A percentile compares a stretch with the other conserved stretches of the same genome.
These are phyloP conservation scores for Cyberlindnera lachancei DNA, from an alignment of 805 yeast genomes.

Conservation along the genomic window DNA sequence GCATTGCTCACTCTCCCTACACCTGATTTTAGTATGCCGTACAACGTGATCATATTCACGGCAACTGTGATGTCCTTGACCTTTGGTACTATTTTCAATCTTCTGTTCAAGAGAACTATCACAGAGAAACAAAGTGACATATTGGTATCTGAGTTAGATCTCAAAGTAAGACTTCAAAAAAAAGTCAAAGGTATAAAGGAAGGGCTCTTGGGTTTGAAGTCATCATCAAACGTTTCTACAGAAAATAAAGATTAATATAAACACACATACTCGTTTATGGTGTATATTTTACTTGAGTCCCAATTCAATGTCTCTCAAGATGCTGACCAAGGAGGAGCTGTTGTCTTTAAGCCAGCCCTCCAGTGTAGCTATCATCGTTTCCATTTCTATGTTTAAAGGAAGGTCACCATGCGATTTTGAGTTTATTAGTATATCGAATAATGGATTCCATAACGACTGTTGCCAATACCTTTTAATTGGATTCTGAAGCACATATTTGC, in stretches of 20 bases:
- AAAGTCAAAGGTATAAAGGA: conserved; percentile 2
- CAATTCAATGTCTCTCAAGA: conserved; percentile 31
- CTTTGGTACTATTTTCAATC: conserved; percentile 79
- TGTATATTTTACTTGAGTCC: conserved; percentile 14
- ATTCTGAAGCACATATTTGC: conserved; percentile 31
- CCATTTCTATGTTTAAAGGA: conserved; percentile 36
- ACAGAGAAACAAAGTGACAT: conserved; percentile 54
- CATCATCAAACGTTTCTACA: too few species aligned
- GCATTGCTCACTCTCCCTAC: conserved; percentile 82
- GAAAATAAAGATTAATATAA: too few species aligned
- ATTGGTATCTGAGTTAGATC: conserved; percentile 12
- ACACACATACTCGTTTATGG: background rate
- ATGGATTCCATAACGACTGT: conserved; percentile 55
- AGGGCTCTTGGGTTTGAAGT: background rate
- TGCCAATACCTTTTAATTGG: conserved; percentile 73
- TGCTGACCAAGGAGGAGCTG: conserved; percentile 19
- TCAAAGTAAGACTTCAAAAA: conserved; percentile 6
- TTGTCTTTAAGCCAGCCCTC: conserved; percentile 33
- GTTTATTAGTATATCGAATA: conserved; percentile 60
- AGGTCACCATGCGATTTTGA: conserved; percentile 32
- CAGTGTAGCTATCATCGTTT: conserved; percentile 27
- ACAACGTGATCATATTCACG: conserved; percentile 89
- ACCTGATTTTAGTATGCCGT: conserved; percentile 98
- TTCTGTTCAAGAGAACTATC: conserved; percentile 65
- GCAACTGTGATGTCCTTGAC: conserved; percentile 90